Evolutionary conservation across 257 asterid species (phyloP), one percentile per base, ranked within the genome.

Genomic region (Gardenia jasminoides): DNA sequence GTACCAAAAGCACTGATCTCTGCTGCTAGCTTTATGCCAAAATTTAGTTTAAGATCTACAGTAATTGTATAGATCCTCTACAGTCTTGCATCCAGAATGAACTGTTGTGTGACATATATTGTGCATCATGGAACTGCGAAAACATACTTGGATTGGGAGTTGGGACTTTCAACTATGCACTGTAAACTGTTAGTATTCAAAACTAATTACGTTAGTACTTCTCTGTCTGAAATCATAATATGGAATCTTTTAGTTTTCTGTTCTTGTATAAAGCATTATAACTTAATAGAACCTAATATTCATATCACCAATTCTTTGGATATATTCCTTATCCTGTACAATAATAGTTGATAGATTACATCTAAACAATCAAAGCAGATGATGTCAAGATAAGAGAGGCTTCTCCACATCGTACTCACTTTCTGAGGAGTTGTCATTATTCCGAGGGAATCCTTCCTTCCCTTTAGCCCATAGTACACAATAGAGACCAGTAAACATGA

Each of bases 391-490:
- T 84, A 94, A 83, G 69, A 94, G 92, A 81, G 97, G 96, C 87
- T 92, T 92, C 89, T 91, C 96, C 78, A 87, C 72, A 61, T 90
- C 94, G 83, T 82, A 87, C 85, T 78, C 88, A 72, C 84, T 80
- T 73, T 85, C 90, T 17, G 74, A 19, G 19, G 76, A 30, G 75
- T 65, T 48, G 17, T 52, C 78, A 31, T 76, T 73, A 20, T 41
- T 22, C 10, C 70, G 6, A 7, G 77, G 59, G 79, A 82, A 76
- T 11, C 79, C 88, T 81, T 94, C 99, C 20, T 88, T 89, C 66
- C 90, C 83, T 83, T 94, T 94, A 3, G 98, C 99, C 99, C 99
- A 94, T 16, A 94, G 86, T 73, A 93, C 99, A 19, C 85, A 80
- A 78, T 93, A 93, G 52, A 94, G 85, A 64, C 99, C 99, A 6